Conservation (phyloP, 2,329 filamentous ascomycete species). For the Xylaria sp. region DNA sequence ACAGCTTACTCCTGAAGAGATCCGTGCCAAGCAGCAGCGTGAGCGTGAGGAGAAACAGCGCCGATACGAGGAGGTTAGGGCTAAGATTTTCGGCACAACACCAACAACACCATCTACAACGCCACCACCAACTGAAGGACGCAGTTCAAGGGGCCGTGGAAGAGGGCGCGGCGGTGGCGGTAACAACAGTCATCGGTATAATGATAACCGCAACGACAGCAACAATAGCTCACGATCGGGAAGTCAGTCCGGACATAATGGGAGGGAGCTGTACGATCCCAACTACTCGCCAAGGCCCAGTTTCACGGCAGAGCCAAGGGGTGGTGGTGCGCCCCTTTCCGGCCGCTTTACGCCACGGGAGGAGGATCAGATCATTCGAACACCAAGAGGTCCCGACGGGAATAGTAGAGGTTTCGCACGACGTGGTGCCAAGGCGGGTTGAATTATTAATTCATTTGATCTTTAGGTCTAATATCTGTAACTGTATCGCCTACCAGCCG, state of each 20-base stretch:
- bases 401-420: slow-evolving; percentile 67
- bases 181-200: slow-evolving; percentile 22
- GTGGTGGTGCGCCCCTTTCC: slow-evolving; percentile 33
- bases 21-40: slow-evolving; percentile 68
- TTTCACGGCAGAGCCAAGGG: slow-evolving; percentile 42
- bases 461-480: slow-evolving; percentile 16
- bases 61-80: slow-evolving; percentile 81
- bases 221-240: slow-evolving; percentile 26
- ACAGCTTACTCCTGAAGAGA: slow-evolving; percentile 67
- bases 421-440: slow-evolving; percentile 52
- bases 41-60: slow-evolving; percentile 86
- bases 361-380: slow-evolving; percentile 63
- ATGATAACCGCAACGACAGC: slow-evolving; percentile 24
- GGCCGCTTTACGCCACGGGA: slow-evolving; percentile 48
- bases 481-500: slow-evolving; percentile 63
- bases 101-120: background rate
- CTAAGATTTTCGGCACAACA: slow-evolving; percentile 58
- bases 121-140: slow-evolving; percentile 35
- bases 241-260: slow-evolving; percentile 33
- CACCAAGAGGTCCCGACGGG: slow-evolving; percentile 72
- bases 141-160: slow-evolving; percentile 45
- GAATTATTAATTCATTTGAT: slow-evolving; percentile 29
- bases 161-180: slow-evolving; percentile 40
- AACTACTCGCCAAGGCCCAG: slow-evolving; percentile 62
- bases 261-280: slow-evolving; percentile 72